Conservation (phyloP, 225 moss, liverwort and hornwort genomes). For the Ulota crispa region DNA sequence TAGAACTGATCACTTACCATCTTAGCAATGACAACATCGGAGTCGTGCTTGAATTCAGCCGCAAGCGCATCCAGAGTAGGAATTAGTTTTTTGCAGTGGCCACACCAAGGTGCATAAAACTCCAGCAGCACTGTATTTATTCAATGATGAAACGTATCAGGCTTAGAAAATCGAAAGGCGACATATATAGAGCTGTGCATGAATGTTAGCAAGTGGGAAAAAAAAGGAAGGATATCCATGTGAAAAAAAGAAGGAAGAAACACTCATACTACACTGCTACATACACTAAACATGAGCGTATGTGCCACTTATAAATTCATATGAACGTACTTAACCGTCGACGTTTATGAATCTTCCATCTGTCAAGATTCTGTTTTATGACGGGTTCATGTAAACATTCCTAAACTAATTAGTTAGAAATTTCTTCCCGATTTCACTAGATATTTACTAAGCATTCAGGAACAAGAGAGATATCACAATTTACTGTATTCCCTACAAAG, state of each 20-base stretch:
- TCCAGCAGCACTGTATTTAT: constrained; percentile 72
- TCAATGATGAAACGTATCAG: constrained; percentile 24
- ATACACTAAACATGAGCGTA: not conserved
- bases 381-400: not conserved
- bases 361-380: not conserved
- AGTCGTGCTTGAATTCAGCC: constrained; percentile 56
- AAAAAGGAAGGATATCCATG: not conserved
- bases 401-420: not conserved
- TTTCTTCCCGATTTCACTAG: not conserved
- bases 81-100: constrained; percentile 88
- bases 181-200: not conserved
- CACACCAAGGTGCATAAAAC: constrained; percentile 98
- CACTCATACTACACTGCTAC: not conserved
- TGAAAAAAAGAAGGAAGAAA: not conserved
- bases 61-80: constrained; percentile 83
- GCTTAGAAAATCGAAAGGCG: constrained; percentile 5
- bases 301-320: not conserved
- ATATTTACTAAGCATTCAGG: not conserved
- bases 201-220: not conserved
- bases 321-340: not conserved
- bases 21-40: constrained; percentile 78
- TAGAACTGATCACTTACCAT: constrained; percentile 52
- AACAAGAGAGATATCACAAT: not conserved
- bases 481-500: not conserved
- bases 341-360: not conserved